Percentiles rank a stretch among this genome's conserved stretches.
Evolutionary conservation across 495 filamentous ascomycete species (phyloP).

Genomic region (Trichoderma reesei): DNA sequence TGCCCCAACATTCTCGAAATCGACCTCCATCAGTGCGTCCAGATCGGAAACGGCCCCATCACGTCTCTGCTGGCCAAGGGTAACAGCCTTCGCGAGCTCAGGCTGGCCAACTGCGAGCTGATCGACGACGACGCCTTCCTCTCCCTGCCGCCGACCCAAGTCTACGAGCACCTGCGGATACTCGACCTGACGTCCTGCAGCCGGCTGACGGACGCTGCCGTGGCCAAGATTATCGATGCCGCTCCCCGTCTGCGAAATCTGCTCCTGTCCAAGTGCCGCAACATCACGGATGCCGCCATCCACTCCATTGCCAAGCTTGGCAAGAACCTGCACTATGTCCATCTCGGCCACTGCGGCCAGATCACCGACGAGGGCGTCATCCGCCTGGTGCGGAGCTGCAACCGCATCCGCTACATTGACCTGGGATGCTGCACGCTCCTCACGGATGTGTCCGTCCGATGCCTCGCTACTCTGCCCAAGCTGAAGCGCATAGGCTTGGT

Average conservation of each 20-base stretch:
- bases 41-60: conserved; percentile 70
- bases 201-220: conserved; percentile 70
- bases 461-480: conserved; percentile 81
- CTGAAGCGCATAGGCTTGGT: conserved; percentile 89
- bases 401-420: conserved; percentile 94
- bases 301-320: conserved; percentile 76
- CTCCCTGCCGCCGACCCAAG: conserved; percentile 56
- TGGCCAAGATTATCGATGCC: conserved; percentile 74
- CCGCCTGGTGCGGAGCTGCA: conserved; percentile 73
- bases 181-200: conserved; percentile 86
- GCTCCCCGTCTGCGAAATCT: conserved; percentile 87
- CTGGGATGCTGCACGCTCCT: conserved; percentile 87
- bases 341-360: conserved; percentile 84
- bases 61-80: conserved; percentile 67
- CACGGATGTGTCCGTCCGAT: conserved; percentile 78
- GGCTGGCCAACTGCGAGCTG: conserved; percentile 71
- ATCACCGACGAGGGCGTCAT: conserved; percentile 84
- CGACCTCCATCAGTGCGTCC: conserved; percentile 78
- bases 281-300: conserved; percentile 87
- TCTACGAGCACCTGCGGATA: conserved; percentile 80
- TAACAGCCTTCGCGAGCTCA: conserved; percentile 75
- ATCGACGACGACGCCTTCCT: conserved; percentile 83
- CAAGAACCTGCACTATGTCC: conserved; percentile 94
- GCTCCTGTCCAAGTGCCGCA: conserved; percentile 85
- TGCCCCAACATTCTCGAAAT: conserved; percentile 93